Percentiles rank a stretch among this genome's conserved stretches.
Conservation (phyloP, 495 filamentous ascomycete species). For the Podospora pseudoanserina region DNA sequence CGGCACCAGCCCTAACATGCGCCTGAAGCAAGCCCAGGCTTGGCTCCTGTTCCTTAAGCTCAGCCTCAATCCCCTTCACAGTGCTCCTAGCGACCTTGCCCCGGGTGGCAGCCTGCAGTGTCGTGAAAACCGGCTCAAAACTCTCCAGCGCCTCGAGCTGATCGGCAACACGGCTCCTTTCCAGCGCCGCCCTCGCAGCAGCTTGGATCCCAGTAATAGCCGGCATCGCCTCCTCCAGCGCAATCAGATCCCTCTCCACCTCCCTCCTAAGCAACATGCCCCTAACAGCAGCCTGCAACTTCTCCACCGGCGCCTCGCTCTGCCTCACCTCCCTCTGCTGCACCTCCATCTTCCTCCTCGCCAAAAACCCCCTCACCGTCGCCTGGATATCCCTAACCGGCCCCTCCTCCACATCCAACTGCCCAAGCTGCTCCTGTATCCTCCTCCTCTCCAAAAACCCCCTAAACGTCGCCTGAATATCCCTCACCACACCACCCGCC, state of each 20-base stretch:
- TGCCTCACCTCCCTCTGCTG: conserved; percentile 54
- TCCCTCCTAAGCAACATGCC: conserved; percentile 47
- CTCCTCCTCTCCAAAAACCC: background rate
- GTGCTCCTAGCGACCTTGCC: conserved; percentile 45
- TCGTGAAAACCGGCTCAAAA: conserved; percentile 40
- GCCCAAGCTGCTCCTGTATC: conserved; percentile 59
- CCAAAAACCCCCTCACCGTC: conserved; percentile 56
- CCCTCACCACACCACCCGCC: conserved; percentile 46
- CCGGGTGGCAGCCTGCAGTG: conserved; percentile 49
- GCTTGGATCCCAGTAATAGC: conserved; percentile 51
- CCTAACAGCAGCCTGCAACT: conserved; percentile 52
- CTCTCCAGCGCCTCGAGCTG: conserved; percentile 42
- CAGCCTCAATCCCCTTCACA: conserved; percentile 35
- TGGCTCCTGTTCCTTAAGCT: conserved; percentile 36
- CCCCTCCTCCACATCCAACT: conserved; percentile 55
- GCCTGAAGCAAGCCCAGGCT: conserved; percentile 38
- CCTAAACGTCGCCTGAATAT: conserved; percentile 66
- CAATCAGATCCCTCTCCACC: conserved; percentile 36
- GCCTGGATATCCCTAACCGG: conserved; percentile 68
- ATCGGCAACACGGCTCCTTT: conserved; percentile 33
- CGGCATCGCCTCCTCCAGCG: conserved; percentile 35
- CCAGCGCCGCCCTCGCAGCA: conserved; percentile 38
- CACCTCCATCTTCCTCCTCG: conserved; percentile 45
- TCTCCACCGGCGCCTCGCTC: conserved; percentile 42
- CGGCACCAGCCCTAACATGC: conserved; percentile 45